phyloP scores from a whole-genome alignment of 352 stramenopile species.

The Phytophthora foliorum region DNA sequence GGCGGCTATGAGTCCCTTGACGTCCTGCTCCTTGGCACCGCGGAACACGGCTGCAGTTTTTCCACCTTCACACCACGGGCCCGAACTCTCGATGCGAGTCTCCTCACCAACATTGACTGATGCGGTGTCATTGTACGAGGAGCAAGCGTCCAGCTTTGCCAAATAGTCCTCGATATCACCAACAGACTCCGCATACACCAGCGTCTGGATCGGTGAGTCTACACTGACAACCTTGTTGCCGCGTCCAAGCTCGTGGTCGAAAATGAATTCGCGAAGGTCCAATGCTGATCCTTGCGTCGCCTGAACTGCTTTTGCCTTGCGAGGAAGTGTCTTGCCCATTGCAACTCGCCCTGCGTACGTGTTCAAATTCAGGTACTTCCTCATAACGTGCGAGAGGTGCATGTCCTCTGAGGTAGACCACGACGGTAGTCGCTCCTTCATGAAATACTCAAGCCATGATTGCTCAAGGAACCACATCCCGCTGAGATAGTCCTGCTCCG shows the following conservation, averaged over 20 bases:
- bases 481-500: constrained; percentile 68
- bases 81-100: not conserved
- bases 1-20: constrained; percentile 46
- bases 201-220: constrained; percentile 51
- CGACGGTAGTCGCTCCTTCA: constrained; percentile 59
- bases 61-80: constrained; percentile 48
- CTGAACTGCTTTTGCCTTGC: constrained; percentile 47
- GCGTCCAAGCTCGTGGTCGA: constrained; percentile 65
- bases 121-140: constrained; percentile 14
- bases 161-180: constrained; percentile 56
- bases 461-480: constrained; percentile 78
- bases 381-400: constrained; percentile 70
- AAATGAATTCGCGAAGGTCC: constrained; percentile 65
- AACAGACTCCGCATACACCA: constrained; percentile 64
- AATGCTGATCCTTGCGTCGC: constrained; percentile 59
- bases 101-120: constrained; percentile 2
- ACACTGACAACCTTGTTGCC: constrained; percentile 71
- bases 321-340: constrained; percentile 38
- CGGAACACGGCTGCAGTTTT: constrained; percentile 63
- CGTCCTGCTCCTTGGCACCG: constrained; percentile 57
- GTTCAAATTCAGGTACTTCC: constrained; percentile 76
- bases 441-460: constrained; percentile 73
- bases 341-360: constrained; percentile 65
- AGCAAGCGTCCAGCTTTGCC: constrained; percentile 45
- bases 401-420: constrained; percentile 72